A percentile compares a stretch with the other conserved stretches of the same genome.
Conservation (phyloP, 805 yeast genomes). For the Maudiozyma bulderi region DNA sequence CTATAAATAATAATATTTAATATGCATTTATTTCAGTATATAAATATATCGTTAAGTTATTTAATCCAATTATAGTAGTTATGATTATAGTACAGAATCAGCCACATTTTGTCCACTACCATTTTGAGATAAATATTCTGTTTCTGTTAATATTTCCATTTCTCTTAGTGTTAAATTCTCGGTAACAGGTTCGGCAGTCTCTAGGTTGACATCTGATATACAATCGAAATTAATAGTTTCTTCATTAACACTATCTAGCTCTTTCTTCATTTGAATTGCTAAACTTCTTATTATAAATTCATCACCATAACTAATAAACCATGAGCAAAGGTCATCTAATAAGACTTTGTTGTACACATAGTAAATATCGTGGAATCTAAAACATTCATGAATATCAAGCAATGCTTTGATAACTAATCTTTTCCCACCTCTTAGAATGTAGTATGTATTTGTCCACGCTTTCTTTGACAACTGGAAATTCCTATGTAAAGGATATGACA, state of each 20-base stretch:
- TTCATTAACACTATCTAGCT: conserved; percentile 28
- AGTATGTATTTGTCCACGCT: conserved; percentile 71
- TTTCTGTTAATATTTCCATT: conserved; percentile 50
- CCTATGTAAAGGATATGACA: conserved; percentile 74
- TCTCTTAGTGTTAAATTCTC: conserved; percentile 42
- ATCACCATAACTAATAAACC: conserved; percentile 53
- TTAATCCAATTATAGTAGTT: too few relatives aligned
- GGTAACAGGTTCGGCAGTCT: conserved; percentile 32
- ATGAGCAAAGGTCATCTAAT: conserved; percentile 66
- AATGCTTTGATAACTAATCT: conserved; percentile 51
- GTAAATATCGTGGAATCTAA: conserved; percentile 74
- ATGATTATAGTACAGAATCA: too few relatives aligned
- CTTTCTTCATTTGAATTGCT: conserved; percentile 53
- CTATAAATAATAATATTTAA: not conserved
- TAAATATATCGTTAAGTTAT: too few relatives aligned
- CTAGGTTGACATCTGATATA: conserved; percentile 29
- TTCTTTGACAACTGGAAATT: conserved; percentile 47
- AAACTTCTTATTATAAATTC: conserved; percentile 51
- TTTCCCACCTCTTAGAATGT: conserved; percentile 58
- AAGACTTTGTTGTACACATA: conserved; percentile 73
- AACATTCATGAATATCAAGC: conserved; percentile 56
- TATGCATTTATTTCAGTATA: not conserved
- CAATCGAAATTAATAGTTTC: conserved; percentile 38
- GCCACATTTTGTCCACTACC: not conserved
- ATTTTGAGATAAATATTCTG: conserved; percentile 24